A percentile compares a stretch with the other conserved stretches of the same genome.
phyloP scores from a whole-genome alignment of 805 yeast genomes.

The Pichia insulana region DNA sequence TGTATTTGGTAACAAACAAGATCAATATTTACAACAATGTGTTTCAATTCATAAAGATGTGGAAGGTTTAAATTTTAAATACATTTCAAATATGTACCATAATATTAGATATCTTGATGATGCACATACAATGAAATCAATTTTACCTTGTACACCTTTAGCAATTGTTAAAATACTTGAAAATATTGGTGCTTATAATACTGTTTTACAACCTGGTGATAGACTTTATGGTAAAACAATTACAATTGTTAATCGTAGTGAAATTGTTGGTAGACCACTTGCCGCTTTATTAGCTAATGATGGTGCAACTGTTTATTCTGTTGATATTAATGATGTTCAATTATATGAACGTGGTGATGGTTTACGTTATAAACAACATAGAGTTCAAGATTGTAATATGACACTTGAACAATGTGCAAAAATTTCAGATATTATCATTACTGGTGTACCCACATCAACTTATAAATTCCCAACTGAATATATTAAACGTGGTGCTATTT shows the following conservation, averaged over 20 bases:
- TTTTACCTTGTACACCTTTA: conserved; percentile 92
- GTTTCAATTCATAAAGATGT: conserved; percentile 90
- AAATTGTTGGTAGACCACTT: conserved; percentile 94
- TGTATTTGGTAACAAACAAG: conserved; percentile 91
- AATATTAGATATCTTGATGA: conserved; percentile 78
- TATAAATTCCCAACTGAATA: conserved; percentile 83
- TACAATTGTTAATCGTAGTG: conserved; percentile 86
- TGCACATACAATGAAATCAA: conserved; percentile 59
- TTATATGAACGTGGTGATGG: conserved; percentile 93
- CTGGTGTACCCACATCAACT: conserved; percentile 82
- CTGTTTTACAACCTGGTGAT: conserved; percentile 77
- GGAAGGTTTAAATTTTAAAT: conserved; percentile 86
- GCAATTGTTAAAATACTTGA: conserved; percentile 92
- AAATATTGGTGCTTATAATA: conserved; percentile 79
- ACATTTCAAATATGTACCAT: conserved; percentile 91
- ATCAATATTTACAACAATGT: conserved; percentile 90
- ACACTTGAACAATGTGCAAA: conserved; percentile 59
- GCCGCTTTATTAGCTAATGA: conserved; percentile 95
- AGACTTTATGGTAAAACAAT: conserved; percentile 88
- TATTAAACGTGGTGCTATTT: conserved; percentile 81
- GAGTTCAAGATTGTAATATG: conserved; percentile 50
- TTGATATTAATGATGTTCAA: conserved; percentile 80
- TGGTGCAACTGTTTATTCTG: conserved; percentile 93
- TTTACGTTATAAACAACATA: conserved; percentile 69
- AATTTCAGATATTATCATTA: conserved; percentile 82